A percentile compares a stretch with the other conserved stretches of the same genome.
Conservation (phyloP, 2,329 filamentous ascomycete genomes). For the Sclerotinia spermophila region DNA sequence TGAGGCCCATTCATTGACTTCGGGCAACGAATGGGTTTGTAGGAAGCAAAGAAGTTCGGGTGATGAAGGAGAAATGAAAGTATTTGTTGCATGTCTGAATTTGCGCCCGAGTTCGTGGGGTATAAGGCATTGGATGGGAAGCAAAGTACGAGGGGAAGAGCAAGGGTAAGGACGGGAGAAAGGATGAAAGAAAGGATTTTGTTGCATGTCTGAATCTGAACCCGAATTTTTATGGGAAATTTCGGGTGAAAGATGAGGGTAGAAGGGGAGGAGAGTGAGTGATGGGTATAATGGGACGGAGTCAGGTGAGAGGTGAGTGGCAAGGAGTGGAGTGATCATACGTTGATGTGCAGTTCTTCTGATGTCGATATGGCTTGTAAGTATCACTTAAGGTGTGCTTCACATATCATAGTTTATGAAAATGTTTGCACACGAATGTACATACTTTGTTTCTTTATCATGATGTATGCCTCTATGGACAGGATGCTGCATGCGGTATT, state of each 20-base stretch:
- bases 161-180: background rate
- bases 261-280: background rate
- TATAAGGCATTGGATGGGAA: background rate
- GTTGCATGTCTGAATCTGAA: background rate
- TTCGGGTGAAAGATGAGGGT: background rate
- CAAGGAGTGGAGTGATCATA: background rate
- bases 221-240: background rate
- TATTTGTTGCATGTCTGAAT: slow-evolving; percentile 1
- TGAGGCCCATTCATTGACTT: background rate
- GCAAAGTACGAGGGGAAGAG: background rate
- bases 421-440: background rate
- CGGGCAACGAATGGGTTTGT: background rate
- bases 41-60: background rate
- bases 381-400: background rate
- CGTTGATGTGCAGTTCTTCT: background rate
- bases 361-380: background rate
- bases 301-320: background rate
- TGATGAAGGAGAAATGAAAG: background rate
- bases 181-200: background rate
- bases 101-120: background rate
- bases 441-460: background rate
- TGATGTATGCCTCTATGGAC: background rate
- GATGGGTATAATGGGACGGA: background rate
- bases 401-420: too few relatives aligned
- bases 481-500: background rate